Evolutionary conservation across 345 rosid species (phyloP), one percentile per base, ranked within the genome.

Genomic region (Salix purpurea): DNA sequence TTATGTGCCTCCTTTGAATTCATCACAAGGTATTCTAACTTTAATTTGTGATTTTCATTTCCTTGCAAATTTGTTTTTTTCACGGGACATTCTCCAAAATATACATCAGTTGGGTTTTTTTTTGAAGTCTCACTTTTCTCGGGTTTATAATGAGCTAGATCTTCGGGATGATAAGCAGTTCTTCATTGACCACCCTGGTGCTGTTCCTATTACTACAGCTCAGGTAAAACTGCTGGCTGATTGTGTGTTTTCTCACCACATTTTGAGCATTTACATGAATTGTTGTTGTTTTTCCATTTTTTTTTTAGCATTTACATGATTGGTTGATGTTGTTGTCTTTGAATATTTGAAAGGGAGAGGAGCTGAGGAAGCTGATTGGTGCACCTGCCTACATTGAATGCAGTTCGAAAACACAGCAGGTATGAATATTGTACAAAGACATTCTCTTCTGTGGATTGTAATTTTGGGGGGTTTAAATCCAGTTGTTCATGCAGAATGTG

Each of bases 351-450:
- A 77, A 95, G 99, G 99, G 99, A 70, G 99, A 95, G 91, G 98
- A 95, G 70, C 86, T 95, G 79, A 91, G 78, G 91, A 95, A 91
- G 83, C 87, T 86, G 83, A 95, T 95, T 69, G 91, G 90, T 68
- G 86, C 98, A 69, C 94, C 99, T 50, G 88, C 90, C 62, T 95
- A 95, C 83, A 83, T 95, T 61, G 99, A 95, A 76, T 93, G 99
- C 80, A 95, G 97, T 85, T 89, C 97, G 24, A 95, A 95, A 82
- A 87, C 99, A 30, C 99, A 91, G 80, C 92, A 92, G 95, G 98
- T 92, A 77, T 71, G 30, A 68, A 67, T 32, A 26, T 18, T 58
- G 12, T 30, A 28, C 8, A 30, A 7, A 23, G 39, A n/a, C 28
- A 23, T 52, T 42, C 28, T 66, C 36, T 58, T 67, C 21, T 28